Conservation (phyloP, 208 protist genomes). For the Polymyxa betae region DNA sequence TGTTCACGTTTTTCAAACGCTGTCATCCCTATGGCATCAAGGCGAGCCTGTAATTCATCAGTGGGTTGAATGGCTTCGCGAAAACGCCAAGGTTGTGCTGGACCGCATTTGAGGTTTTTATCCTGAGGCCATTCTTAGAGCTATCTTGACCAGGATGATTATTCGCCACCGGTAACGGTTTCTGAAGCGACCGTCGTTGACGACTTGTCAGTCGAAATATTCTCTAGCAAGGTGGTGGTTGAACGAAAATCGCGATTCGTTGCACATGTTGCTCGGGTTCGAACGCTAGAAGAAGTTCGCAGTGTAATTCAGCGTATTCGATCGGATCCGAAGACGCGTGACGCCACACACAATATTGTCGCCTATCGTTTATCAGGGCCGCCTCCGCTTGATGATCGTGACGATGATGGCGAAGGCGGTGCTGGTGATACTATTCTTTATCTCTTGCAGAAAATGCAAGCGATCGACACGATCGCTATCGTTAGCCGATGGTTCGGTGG, state of each 20-base stretch:
- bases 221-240: not conserved
- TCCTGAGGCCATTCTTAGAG: not conserved
- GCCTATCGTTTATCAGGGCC: conserved; percentile 85
- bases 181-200: not conserved
- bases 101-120: not conserved
- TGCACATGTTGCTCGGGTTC: conserved; percentile 49
- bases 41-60: conserved; percentile 1
- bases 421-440: conserved; percentile 73
- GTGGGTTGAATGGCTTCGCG: conserved; percentile 31
- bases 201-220: not conserved
- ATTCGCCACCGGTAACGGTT: not conserved
- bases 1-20: not conserved
- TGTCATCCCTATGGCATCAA: not conserved
- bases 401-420: conserved; percentile 90
- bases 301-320: conserved; percentile 53
- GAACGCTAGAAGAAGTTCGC: conserved; percentile 58
- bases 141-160: not conserved
- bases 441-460: conserved; percentile 63
- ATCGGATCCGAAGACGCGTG: conserved; percentile 63
- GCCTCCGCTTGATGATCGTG: conserved; percentile 74
- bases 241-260: conserved; percentile 36
- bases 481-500: conserved; percentile 93
- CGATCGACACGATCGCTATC: conserved; percentile 72
- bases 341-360: conserved; percentile 80
- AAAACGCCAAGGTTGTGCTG: not conserved